These are phyloP conservation scores for Vicia villosa DNA, from an alignment of 306 rosid genomes.

Conservation along the genomic window DNA sequence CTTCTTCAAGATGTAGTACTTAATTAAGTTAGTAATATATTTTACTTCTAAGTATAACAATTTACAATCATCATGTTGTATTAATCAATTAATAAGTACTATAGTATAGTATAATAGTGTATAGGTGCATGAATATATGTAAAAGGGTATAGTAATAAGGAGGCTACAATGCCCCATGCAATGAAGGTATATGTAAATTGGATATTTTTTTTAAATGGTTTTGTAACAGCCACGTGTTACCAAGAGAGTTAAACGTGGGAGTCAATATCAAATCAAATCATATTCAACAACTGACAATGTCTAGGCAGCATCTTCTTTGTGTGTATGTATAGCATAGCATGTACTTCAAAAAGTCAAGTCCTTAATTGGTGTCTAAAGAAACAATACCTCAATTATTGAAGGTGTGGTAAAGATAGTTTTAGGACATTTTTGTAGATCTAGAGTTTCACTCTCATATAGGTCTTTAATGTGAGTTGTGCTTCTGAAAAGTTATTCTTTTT, in stretches of 20 bases:
- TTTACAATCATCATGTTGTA: background rate
- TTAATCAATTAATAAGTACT: background rate
- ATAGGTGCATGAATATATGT: conserved; percentile 1
- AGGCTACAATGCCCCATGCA: background rate
- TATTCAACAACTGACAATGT: background rate
- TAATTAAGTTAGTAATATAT: background rate
- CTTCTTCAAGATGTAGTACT: conserved; percentile 9
- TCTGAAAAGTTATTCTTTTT: too few species aligned
- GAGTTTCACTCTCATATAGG: background rate
- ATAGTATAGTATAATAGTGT: too few species aligned
- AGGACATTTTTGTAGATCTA: background rate
- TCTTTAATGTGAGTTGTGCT: background rate
- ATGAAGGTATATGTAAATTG: background rate
- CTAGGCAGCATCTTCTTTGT: background rate
- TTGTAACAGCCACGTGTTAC: background rate
- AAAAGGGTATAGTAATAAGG: background rate
- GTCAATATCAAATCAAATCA: background rate
- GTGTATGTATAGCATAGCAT: background rate
- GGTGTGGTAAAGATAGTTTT: background rate
- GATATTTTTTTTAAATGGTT: background rate
- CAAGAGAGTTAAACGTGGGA: background rate
- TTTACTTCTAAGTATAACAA: background rate
- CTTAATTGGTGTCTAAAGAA: background rate
- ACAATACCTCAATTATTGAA: background rate
- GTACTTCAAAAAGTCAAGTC: background rate